Evolutionary conservation across 1,284 basidiomycete genomes (phyloP).

Genomic region (Sporisorium scitamineum): DNA sequence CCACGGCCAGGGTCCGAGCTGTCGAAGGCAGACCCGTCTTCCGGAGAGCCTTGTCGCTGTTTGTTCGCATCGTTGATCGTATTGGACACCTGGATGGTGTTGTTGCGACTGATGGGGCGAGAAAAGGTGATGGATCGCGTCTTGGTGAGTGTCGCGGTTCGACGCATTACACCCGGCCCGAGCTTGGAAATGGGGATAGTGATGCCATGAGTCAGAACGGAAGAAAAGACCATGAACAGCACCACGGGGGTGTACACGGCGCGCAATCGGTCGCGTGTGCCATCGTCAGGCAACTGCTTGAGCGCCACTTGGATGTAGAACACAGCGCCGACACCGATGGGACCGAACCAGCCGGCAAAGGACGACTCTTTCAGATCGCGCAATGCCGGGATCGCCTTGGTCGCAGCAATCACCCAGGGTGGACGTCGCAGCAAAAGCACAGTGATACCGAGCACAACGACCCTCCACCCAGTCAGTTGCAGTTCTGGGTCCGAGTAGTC

Average conservation of each 20-base stretch:
- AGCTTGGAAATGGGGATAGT: slow-evolving; percentile 66
- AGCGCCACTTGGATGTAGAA: slow-evolving; percentile 73
- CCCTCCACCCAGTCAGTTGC: slow-evolving; percentile 61
- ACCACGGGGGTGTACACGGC: slow-evolving; percentile 72
- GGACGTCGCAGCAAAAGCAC: slow-evolving; percentile 63
- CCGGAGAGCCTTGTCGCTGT: slow-evolving; percentile 4
- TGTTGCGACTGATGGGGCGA: slow-evolving; percentile 32
- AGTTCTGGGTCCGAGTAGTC: slow-evolving; percentile 44
- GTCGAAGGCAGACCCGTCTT: slow-evolving; percentile 7
- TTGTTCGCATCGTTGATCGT: not conserved
- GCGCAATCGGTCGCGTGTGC: slow-evolving; percentile 69
- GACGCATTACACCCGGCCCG: slow-evolving; percentile 56
- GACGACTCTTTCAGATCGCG: slow-evolving; percentile 57
- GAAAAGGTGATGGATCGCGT: slow-evolving; percentile 43
- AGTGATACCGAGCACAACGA: slow-evolving; percentile 61
- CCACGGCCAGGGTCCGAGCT: slow-evolving; percentile 1
- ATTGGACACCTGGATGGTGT: slow-evolving; percentile 27
- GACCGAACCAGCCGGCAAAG: slow-evolving; percentile 68
- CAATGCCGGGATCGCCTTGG: slow-evolving; percentile 62
- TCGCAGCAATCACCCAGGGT: slow-evolving; percentile 61
- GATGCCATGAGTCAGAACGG: slow-evolving; percentile 72
- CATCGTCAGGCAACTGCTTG: slow-evolving; percentile 71
- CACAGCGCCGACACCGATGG: slow-evolving; percentile 69
- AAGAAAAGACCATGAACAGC: slow-evolving; percentile 72
- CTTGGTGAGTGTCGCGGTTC: slow-evolving; percentile 50